These are phyloP conservation scores for Acanthamoeba triangularis DNA, from an alignment of 208 protist genomes.

Conservation along the genomic window DNA sequence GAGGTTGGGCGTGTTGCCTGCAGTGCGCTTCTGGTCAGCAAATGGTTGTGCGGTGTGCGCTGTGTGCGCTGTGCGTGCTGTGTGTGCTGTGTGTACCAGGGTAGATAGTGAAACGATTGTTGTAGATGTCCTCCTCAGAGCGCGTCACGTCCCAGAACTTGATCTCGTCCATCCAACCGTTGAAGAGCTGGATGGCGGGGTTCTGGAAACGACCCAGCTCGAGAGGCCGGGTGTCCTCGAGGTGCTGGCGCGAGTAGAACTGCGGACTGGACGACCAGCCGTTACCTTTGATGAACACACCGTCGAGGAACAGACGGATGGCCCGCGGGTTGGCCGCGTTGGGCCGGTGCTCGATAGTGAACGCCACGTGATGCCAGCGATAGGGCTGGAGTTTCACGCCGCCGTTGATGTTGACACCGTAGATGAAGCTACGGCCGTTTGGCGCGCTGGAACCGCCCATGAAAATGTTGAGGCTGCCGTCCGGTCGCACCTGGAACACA, in stretches of 20 bases:
- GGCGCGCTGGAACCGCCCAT: constrained; percentile 30
- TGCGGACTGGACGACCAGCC: background rate
- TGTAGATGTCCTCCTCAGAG: constrained; percentile 25
- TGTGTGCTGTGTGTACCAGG: background rate
- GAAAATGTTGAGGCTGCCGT: constrained; percentile 63
- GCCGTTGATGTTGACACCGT: constrained; percentile 61
- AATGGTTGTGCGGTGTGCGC: too few species aligned
- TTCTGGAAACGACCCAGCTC: constrained; percentile 37
- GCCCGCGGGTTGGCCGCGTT: background rate
- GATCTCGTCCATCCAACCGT: constrained; percentile 74
- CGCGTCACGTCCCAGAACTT: constrained; percentile 20
- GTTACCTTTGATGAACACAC: background rate
- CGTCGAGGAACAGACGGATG: constrained; percentile 38
- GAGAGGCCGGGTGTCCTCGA: background rate
- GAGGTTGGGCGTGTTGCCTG: constrained; percentile 49
- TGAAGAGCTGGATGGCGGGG: constrained; percentile 23
- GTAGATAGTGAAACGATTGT: constrained; percentile 32
- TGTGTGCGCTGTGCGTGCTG: too few species aligned
- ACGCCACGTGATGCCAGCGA: constrained; percentile 68
- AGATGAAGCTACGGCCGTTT: background rate
- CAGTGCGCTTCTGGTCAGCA: background rate
- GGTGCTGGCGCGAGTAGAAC: background rate
- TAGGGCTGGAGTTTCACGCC: background rate
- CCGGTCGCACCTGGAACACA: constrained; percentile 35
- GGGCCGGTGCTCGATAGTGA: background rate